Percentiles rank a stretch among this genome's conserved stretches.
These are phyloP conservation scores for Pyrus pyrifolia DNA, from an alignment of 306 rosid species.

Conservation along the genomic window DNA sequence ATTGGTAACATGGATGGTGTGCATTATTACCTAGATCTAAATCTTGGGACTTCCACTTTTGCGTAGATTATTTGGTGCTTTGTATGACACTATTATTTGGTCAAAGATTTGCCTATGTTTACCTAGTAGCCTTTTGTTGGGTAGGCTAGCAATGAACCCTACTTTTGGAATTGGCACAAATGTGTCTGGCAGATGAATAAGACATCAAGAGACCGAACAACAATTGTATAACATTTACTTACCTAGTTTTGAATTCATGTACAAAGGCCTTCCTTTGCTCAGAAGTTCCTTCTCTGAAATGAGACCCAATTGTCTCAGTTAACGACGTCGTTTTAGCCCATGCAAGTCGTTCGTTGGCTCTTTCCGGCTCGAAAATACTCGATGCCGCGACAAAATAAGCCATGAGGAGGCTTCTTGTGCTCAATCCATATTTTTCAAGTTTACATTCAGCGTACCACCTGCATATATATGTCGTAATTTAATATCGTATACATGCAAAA, in stretches of 20 bases:
- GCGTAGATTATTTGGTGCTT: not conserved
- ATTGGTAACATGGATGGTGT: not conserved
- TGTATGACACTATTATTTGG: not conserved
- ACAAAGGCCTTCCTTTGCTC: conserved; percentile 40
- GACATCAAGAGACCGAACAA: not conserved
- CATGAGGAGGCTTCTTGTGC: conserved; percentile 45
- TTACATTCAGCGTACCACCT: conserved; percentile 77
- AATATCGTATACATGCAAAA: not conserved
- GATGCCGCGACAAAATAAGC: conserved; percentile 71
- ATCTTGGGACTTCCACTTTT: not conserved
- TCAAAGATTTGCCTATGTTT: not conserved
- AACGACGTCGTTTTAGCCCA: conserved; percentile 67
- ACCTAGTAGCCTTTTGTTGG: not conserved
- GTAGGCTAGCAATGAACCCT: not conserved
- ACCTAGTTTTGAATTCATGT: conserved; percentile 35
- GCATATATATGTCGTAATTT: not conserved
- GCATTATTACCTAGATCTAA: not conserved
- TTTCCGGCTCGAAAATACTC: conserved; percentile 69
- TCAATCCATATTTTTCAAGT: conserved; percentile 55
- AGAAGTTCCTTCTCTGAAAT: conserved; percentile 22
- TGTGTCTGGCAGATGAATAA: not conserved
- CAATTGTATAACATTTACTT: not conserved
- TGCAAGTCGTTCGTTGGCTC: conserved; percentile 57
- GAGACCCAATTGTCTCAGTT: conserved; percentile 40
- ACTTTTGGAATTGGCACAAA: not conserved